Evolutionary conservation across 1,139 yeast genomes (phyloP).

Genomic region (Taphrina sp.): DNA sequence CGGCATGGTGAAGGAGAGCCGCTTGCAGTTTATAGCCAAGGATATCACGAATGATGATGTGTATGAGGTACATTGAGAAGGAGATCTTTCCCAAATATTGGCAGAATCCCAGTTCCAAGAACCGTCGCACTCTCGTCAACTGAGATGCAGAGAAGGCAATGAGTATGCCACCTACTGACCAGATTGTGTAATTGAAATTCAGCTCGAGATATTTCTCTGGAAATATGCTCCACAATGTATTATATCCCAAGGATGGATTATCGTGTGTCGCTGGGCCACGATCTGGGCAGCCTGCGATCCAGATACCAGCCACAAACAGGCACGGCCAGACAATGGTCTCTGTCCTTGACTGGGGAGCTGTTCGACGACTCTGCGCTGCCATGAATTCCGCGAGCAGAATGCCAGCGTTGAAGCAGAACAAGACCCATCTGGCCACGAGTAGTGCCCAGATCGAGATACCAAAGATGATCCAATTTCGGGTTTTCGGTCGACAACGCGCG

Average conservation of each 20-base stretch:
- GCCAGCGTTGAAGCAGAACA: conserved; percentile 22
- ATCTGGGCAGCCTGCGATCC: conserved; percentile 14
- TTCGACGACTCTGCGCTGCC: background rate
- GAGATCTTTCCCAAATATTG: conserved; percentile 22
- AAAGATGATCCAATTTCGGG: background rate
- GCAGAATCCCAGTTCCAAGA: background rate
- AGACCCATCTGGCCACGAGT: background rate
- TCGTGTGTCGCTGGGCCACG: conserved; percentile 1
- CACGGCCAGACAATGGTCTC: background rate
- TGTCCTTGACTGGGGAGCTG: background rate
- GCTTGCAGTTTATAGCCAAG: conserved; percentile 3
- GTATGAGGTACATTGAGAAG: conserved; percentile 8
- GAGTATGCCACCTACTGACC: conserved; percentile 7
- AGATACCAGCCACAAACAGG: conserved; percentile 3
- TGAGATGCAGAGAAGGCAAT: background rate
- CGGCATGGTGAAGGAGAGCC: too few species aligned
- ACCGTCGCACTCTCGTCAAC: background rate
- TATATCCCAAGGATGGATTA: conserved; percentile 1
- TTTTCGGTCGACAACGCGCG: background rate
- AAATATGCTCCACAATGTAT: conserved; percentile 2
- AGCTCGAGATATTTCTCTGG: conserved; percentile 3
- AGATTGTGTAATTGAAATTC: conserved; percentile 15
- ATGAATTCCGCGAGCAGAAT: conserved; percentile 7
- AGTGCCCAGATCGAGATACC: background rate
- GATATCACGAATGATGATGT: conserved; percentile 11